Evolutionary conservation across 176 grass and related monocot species (phyloP), one percentile per base, ranked within the genome.

Genomic region (Thalia dealbata): DNA sequence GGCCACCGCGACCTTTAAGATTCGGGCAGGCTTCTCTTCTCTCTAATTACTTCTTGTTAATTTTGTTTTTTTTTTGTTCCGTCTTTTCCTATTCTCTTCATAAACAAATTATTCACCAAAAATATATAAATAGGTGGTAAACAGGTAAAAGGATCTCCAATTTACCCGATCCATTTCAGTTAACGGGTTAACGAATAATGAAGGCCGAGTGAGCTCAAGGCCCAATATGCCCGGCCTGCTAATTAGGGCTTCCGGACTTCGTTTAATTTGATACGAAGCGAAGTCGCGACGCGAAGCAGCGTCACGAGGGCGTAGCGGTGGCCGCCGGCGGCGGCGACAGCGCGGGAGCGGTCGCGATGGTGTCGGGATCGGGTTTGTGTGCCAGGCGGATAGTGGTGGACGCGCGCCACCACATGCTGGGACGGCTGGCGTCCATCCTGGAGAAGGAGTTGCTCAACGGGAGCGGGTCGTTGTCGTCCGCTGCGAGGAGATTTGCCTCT

Each of bases 381-480:
- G 61, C 61, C 10, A 14, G 28, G 25, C 25, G 61, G 26, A 22
- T 64, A 22, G 61, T 64, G 27, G 61, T 64, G 61, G 61, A 64
- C 26, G 27, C 61, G 25, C 61, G 27, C 61, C 61, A 64, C 61
- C 61, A 64, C 61, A 35, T 64, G 27, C 61, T 64, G 26, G 27
- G 61, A 13, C 61, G 61, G 24, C 15, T 64, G 61, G 61, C 61
- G 1, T 64, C 61, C 2, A 35, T 64, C 27, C 13, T 64, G 61
- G 61, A 24, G 27, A 64, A 64, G 61, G 61, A 64, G 61, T 26
- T 35, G 25, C 61, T 64, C 61, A 64, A 64, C 61, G 61, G 61
- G 8, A 64, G 27, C 61, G 61, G 26, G 61, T 64, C 24, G 61
- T 35, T 24, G 61, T 64, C 13, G 27, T 30, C 10, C 61, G 61